phyloP scores from a whole-genome alignment of 1,284 basidiomycete genomes.

The Limonomyces culmigenus region DNA sequence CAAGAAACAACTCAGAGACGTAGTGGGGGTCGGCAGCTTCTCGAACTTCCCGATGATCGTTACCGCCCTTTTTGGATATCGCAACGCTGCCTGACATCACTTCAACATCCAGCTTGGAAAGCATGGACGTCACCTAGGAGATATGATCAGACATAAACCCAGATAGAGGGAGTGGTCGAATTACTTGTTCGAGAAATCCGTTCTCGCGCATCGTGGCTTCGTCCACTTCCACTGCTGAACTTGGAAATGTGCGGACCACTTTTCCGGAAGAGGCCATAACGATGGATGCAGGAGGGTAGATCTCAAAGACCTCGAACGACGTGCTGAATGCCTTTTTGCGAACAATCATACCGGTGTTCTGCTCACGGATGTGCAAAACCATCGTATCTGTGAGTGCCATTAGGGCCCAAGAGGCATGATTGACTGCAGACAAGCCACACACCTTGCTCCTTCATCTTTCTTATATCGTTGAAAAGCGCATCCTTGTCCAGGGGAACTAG shows the following conservation, averaged over 20 bases:
- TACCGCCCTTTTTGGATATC: too few relatives aligned
- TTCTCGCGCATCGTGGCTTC: constrained; percentile 13
- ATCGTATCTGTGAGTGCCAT: too few relatives aligned
- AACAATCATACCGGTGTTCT: constrained; percentile 26
- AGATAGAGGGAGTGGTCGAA: constrained; percentile 18
- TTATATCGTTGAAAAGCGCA: too few relatives aligned
- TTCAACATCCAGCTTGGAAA: too few relatives aligned
- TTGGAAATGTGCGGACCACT: constrained; percentile 18
- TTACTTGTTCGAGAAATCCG: constrained; percentile 13
- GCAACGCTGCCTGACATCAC: too few relatives aligned
- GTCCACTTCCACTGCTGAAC: constrained; percentile 16
- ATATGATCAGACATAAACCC: constrained; percentile 9
- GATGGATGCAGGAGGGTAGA: constrained; percentile 14
- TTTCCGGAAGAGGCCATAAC: constrained; percentile 21
- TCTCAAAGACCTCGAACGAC: constrained; percentile 24
- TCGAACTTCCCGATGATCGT: constrained; percentile 9
- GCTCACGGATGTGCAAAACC: constrained; percentile 22
- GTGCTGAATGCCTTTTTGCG: constrained; percentile 11
- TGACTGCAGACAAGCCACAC: too few relatives aligned
- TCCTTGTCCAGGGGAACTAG: too few relatives aligned
- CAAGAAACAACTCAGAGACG: constrained; percentile 23
- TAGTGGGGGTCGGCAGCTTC: constrained; percentile 22
- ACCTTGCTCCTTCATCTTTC: too few relatives aligned
- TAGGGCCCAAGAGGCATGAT: too few relatives aligned
- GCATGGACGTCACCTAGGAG: constrained; percentile 6